Base-by-base conservation (phyloP, 345 rosid genomes). In the Ricinus communis region DNA sequence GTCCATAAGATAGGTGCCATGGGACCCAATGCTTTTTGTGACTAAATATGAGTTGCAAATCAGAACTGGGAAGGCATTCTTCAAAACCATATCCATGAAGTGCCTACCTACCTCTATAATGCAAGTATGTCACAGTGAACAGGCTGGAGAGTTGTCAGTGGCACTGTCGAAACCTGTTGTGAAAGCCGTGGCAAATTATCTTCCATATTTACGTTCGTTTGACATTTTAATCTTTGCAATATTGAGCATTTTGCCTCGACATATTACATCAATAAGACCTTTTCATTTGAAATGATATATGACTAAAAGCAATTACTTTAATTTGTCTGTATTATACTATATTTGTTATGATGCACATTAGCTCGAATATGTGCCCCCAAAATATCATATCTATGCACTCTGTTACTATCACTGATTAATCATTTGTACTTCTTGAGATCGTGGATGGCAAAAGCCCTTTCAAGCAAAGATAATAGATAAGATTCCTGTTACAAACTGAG, bases 21-120 rank as follows among this genome's bases (percentile, higher is more conserved):
- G 38, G 41, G 68, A 65, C 68, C 68, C 7, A 43, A 47, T 25
- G 36, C 67, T 24, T 24, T 25, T 21, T 10, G 22, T n/a, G 36
- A 31, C 22, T 24, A 24, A 45, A 45, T 36, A 63, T 10, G 47
- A 60, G 30, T 62, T 62, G 19, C 24, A 45, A 5, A 1, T 41
- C 22, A 46, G 66, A 62, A 1, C 30, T 41, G 22, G n/a, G 50
- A 41, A 62, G n/a, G 16, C 31, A 41, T n/a, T 30, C 57, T 31
- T 52, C 43, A 56, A 41, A 2, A 45, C 21, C 62, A 3, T 57
- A 58, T 41, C 24, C 31, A 13, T 27, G 38, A 12, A 7, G 13
- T 69, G 72, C 41, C 64, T 43, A 54, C 54, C 16, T 56, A 11
- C n/a, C n/a, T 66, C 19, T 56, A 21, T 24, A 25, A n/a, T 57